Percentiles rank a stretch among this genome's conserved stretches.
Evolutionary conservation across 208 protist genomes (phyloP).

Genomic region (Spongospora subterranea): DNA sequence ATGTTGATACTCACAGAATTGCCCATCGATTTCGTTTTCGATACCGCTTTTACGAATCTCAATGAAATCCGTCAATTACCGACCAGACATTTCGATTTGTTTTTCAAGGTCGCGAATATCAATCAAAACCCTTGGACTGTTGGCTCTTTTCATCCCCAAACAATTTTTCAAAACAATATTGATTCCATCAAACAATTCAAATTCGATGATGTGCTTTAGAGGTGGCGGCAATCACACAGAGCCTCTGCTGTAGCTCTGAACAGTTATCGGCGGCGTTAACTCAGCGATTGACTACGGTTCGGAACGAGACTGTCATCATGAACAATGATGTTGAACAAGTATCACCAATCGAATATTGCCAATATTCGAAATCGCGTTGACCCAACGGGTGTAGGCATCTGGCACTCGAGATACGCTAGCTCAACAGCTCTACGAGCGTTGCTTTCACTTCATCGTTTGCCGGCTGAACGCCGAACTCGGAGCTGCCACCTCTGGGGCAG

Average conservation of each 20-base stretch:
- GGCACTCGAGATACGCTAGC: slow-evolving; percentile 86
- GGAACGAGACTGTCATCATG: slow-evolving; percentile 12
- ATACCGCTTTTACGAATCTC: no score
- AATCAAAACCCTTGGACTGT: no score
- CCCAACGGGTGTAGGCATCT: background rate
- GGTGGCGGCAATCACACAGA: background rate
- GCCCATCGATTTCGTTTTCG: background rate
- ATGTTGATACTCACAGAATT: no score
- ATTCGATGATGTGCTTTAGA: no score
- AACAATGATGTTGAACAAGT: slow-evolving; percentile 16
- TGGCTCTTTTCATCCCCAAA: no score
- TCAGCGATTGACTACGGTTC: background rate
- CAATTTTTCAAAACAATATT: no score
- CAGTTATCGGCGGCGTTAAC: background rate
- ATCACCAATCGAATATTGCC: no score
- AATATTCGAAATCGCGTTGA: background rate
- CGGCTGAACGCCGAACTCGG: slow-evolving; percentile 83
- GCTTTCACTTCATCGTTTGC: slow-evolving; percentile 93
- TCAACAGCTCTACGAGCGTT: slow-evolving; percentile 87
- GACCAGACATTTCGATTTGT: no score
- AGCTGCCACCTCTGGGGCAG: background rate
- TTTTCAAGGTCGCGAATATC: no score
- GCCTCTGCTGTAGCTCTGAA: background rate
- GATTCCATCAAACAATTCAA: no score
- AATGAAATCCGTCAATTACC: no score